Percentiles rank a stretch among this genome's conserved stretches.
Evolutionary conservation across 306 rosid genomes (phyloP).

Genomic region (Sicyos edulis): DNA sequence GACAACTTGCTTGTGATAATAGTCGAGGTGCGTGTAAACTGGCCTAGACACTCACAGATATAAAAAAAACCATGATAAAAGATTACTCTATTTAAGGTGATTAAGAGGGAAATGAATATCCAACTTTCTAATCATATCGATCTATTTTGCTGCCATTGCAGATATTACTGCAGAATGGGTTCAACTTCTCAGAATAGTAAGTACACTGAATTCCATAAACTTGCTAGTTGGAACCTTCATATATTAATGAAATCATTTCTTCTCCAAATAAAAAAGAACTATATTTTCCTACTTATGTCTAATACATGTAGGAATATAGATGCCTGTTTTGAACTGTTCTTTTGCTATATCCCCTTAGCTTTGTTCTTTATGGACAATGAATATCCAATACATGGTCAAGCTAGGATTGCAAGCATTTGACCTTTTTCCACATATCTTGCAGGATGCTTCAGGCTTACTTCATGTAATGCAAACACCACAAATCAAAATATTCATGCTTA

Average conservation of each 20-base stretch:
- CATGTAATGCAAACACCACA: conserved; percentile 65
- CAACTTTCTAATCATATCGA: conserved; percentile 23
- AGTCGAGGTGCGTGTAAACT: no score
- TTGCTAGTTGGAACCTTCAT: neutral
- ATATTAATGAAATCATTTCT: no score
- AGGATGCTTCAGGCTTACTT: conserved; percentile 90
- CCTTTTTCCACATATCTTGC: conserved; percentile 35
- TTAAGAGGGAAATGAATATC: neutral
- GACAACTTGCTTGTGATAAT: no score
- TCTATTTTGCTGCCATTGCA: conserved; percentile 35
- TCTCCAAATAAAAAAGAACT: no score
- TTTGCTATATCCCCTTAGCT: neutral
- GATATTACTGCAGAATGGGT: conserved; percentile 91
- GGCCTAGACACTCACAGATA: no score
- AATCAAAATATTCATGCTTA: conserved; percentile 76
- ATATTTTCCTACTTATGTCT: neutral
- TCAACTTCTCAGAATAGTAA: conserved; percentile 76
- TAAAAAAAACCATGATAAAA: no score
- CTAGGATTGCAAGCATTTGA: conserved; percentile 22
- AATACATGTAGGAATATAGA: neutral
- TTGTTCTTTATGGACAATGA: neutral
- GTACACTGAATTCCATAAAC: conserved; percentile 16
- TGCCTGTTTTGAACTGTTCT: neutral
- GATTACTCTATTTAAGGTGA: no score
- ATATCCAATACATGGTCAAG: neutral